These are phyloP conservation scores for Gracilaria vermiculophylla DNA, from an alignment of 23 red algal genomes.

Conservation along the genomic window DNA sequence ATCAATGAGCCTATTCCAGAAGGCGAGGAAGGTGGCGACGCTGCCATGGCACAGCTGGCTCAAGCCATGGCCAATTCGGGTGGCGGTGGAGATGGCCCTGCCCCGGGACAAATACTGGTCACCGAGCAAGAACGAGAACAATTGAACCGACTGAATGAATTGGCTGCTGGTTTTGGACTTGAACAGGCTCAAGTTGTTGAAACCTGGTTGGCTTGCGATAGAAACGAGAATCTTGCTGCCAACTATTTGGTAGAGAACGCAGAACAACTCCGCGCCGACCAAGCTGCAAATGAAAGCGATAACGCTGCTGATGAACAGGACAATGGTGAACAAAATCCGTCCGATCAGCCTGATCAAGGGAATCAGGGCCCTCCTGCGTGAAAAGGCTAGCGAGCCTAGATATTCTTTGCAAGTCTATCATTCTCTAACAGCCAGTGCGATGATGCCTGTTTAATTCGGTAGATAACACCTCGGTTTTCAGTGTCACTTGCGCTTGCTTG, in stretches of 20 bases:
- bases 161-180: conserved; percentile 82
- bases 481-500: background rate
- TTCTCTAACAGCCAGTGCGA: background rate
- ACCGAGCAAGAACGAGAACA: conserved; percentile 90
- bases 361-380: conserved; percentile 46
- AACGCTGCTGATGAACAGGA: conserved; percentile 13
- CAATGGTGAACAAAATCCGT: conserved; percentile 2
- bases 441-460: background rate
- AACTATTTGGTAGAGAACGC: conserved; percentile 91
- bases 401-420: background rate
- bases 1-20: conserved; percentile 89
- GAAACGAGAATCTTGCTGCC: conserved; percentile 86
- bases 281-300: background rate
- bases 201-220: conserved; percentile 93
- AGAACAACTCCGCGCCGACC: conserved; percentile 72
- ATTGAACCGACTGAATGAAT: conserved; percentile 72
- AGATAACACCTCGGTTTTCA: background rate
- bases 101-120: conserved; percentile 67
- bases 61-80: conserved; percentile 54
- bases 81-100: conserved; percentile 20
- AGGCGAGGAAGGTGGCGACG: conserved; percentile 58
- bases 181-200: conserved; percentile 67
- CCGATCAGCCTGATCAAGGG: conserved; percentile 26
- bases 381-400: background rate
- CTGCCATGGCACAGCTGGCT: conserved; percentile 59